These are phyloP conservation scores for Encephalitozoon cuniculi DNA, from an alignment of 371 early-diverging fungal species.

Conservation along the genomic window DNA sequence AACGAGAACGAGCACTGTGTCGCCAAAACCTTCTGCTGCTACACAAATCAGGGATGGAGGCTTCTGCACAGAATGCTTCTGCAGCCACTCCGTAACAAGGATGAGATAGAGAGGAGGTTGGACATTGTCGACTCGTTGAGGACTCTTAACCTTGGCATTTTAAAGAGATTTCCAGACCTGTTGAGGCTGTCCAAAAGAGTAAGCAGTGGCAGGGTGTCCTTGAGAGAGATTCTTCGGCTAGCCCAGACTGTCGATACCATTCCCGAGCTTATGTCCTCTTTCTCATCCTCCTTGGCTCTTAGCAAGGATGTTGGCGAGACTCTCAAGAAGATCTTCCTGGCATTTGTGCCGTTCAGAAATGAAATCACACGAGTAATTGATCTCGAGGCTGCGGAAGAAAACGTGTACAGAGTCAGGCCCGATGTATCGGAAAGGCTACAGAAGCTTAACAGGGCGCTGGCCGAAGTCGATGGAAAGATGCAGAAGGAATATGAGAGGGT, in stretches of 20 bases:
- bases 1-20: constrained; percentile 30
- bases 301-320: constrained; percentile 33
- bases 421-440: constrained; percentile 9
- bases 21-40: constrained; percentile 15
- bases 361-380: constrained; percentile 48
- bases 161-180: constrained; percentile 51
- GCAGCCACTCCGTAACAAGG: constrained; percentile 34
- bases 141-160: constrained; percentile 21
- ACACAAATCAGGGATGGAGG: constrained; percentile 57
- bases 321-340: constrained; percentile 22
- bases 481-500: constrained; percentile 41
- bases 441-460: background rate
- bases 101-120: constrained; percentile 55
- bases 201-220: constrained; percentile 18
- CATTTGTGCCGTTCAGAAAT: constrained; percentile 1
- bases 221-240: constrained; percentile 48
- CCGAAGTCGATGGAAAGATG: constrained; percentile 43
- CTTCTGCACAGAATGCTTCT: constrained; percentile 51
- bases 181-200: constrained; percentile 42
- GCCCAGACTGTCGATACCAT: constrained; percentile 36
- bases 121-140: constrained; percentile 42
- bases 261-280: constrained; percentile 1
- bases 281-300: background rate
- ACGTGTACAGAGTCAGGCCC: background rate
- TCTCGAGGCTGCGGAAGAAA: constrained; percentile 5